Base-by-base conservation (phyloP, 2,329 filamentous ascomycete species). In the Hymenotorrendiella dingleyae region DNA sequence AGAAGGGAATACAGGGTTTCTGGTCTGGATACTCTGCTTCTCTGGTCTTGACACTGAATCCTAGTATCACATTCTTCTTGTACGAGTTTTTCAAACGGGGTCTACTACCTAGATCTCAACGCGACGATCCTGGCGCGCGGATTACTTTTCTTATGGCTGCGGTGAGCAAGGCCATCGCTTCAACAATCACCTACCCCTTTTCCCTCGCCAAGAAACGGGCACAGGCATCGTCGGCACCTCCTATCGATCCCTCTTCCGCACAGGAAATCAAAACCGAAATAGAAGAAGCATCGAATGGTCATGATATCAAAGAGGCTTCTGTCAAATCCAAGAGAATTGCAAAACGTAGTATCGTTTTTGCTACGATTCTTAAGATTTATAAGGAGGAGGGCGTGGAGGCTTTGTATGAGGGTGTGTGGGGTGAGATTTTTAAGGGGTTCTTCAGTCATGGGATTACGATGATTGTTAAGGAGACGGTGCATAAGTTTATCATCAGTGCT, bases 21-120 rank as follows among this genome's bases (percentile, higher is more conserved):
- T 95, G 89, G 90, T 83, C 87, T 0, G 89, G 89, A 0, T 94
- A 94, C 62, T 86, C 84, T 16, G 87, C 88, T 2, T 82, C 77
- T 17, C 63, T 94, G 45, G 72, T 95, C 28, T 67, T 94, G 38
- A 90, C 89, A 1, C 70, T 94, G 21, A 95, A 95, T 56, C 89
- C 90, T 1, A 83, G 84, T 51, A 74, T 95, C 50, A 94, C 90
- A 0, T 90, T 95, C 60, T 81, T 91, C 53, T 68, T 94, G 22
- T 86, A 94, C 57, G 82, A 87, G 54, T 66, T 82, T 6, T 67
- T 93, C 16, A 81, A 83, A 52, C 72, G 76, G 40, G 59, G 70
- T 1, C 60, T 84, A 3, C 68, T 88, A 1, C 69, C 73, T 3
- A 65, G 68, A 6, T 66, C 70, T 28, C 73, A 69, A 53, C 67